Percentiles rank a stretch among this genome's conserved stretches.
These are phyloP conservation scores for Globomyces pollinis-pini DNA, from an alignment of 192 early-diverging fungal species.

Conservation along the genomic window DNA sequence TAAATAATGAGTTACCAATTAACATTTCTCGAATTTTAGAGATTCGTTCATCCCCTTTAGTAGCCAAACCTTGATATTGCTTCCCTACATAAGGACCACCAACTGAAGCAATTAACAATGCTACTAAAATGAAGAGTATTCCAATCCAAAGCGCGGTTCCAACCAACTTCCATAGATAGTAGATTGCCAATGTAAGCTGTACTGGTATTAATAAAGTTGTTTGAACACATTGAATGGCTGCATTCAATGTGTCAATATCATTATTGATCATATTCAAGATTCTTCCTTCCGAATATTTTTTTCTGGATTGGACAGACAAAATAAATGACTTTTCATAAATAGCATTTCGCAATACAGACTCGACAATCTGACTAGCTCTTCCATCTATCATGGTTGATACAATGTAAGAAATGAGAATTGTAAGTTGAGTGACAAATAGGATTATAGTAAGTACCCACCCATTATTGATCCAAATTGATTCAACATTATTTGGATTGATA, in stretches of 20 bases:
- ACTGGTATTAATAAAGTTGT: conserved; percentile 5
- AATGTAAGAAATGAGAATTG: neutral
- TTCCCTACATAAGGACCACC: conserved; percentile 50
- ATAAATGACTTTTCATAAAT: conserved; percentile 54
- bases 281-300: conserved; percentile 48
- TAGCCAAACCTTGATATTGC: conserved; percentile 44
- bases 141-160: neutral
- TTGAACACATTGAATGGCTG: neutral
- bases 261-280: conserved; percentile 55
- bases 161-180: neutral
- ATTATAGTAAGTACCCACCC: no score
- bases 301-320: conserved; percentile 44
- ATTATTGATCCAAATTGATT: no score
- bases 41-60: neutral
- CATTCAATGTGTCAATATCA: conserved; percentile 9
- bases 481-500: no score
- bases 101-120: neutral
- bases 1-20: neutral
- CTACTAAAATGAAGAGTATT: neutral
- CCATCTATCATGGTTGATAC: neutral
- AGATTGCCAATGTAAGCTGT: neutral
- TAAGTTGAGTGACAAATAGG: conserved; percentile 8
- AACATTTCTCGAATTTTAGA: neutral
- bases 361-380: no score
- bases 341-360: conserved; percentile 36